These are phyloP conservation scores for Physcomitrellopsis africana DNA, from an alignment of 225 moss, liverwort and hornwort genomes.

Conservation along the genomic window DNA sequence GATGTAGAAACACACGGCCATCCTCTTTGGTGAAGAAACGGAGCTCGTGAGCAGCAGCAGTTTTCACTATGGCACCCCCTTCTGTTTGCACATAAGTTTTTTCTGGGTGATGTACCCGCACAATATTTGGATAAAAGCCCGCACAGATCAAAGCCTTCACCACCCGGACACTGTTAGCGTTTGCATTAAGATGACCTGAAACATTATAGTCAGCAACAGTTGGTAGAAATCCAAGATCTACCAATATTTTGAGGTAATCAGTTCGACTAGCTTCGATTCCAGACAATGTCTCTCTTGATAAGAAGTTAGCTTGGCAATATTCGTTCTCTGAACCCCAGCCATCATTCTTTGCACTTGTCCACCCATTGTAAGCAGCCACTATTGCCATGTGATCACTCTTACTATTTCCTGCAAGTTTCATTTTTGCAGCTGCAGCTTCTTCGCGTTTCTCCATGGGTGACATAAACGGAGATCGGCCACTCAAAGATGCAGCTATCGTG, in stretches of 20 bases:
- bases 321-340: conserved; percentile 66
- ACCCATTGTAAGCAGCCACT: conserved; percentile 70
- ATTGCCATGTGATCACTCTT: conserved; percentile 85
- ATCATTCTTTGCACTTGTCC: conserved; percentile 59
- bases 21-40: conserved; percentile 75
- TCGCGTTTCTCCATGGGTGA: conserved; percentile 73
- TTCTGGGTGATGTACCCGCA: conserved; percentile 73
- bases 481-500: conserved; percentile 75
- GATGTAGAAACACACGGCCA: conserved; percentile 77
- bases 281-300: conserved; percentile 66
- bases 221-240: conserved; percentile 69
- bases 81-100: conserved; percentile 79
- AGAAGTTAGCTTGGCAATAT: conserved; percentile 55
- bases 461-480: conserved; percentile 77
- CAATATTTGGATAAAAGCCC: conserved; percentile 84
- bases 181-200: conserved; percentile 42
- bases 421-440: conserved; percentile 65
- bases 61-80: conserved; percentile 68
- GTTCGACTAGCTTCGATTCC: conserved; percentile 77
- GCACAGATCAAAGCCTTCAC: conserved; percentile 86
- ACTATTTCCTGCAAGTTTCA: conserved; percentile 62
- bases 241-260: conserved; percentile 69
- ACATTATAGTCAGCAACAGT: conserved; percentile 32
- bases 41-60: conserved; percentile 82
- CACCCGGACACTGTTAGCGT: conserved; percentile 62